phyloP scores from a whole-genome alignment of 139 green algal genomes.

The Astrephomene gubernaculifera region DNA sequence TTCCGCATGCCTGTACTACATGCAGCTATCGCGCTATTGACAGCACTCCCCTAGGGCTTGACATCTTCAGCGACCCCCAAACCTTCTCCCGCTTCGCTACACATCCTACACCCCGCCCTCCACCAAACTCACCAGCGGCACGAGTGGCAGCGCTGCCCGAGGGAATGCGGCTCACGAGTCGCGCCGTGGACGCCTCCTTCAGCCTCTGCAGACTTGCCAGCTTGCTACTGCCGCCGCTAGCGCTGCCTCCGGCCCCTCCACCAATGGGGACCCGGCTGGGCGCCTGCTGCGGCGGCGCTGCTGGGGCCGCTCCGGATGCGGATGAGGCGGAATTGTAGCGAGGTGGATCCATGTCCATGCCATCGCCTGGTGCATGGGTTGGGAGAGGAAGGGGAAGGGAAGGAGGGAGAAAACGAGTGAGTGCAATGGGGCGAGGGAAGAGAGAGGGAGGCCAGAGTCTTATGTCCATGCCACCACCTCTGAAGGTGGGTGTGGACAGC shows the following conservation, averaged over 20 bases:
- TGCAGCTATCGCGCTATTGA: neutral
- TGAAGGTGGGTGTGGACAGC: neutral
- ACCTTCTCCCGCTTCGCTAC: neutral
- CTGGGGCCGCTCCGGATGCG: neutral
- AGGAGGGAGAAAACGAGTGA: no score
- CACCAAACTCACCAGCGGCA: neutral
- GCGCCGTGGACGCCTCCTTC: conserved; percentile 19
- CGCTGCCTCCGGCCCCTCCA: neutral
- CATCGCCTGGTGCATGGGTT: neutral
- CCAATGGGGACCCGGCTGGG: no score
- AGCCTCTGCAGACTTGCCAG: conserved; percentile 34
- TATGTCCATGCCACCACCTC: neutral
- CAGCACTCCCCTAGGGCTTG: neutral
- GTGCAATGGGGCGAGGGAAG: no score
- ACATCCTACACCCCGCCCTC: neutral
- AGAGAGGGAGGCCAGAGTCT: neutral
- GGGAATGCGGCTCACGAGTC: conserved; percentile 27
- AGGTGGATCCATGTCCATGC: conserved; percentile 35
- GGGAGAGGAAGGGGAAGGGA: neutral
- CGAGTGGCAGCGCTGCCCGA: neutral
- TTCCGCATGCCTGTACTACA: neutral
- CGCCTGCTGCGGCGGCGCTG: neutral
- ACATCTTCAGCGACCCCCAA: neutral
- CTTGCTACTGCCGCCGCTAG: conserved; percentile 18
- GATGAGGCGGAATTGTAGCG: neutral